phyloP scores from a whole-genome alignment of 2,329 filamentous ascomycete genomes.

The Cladosporium cucumerinum region DNA sequence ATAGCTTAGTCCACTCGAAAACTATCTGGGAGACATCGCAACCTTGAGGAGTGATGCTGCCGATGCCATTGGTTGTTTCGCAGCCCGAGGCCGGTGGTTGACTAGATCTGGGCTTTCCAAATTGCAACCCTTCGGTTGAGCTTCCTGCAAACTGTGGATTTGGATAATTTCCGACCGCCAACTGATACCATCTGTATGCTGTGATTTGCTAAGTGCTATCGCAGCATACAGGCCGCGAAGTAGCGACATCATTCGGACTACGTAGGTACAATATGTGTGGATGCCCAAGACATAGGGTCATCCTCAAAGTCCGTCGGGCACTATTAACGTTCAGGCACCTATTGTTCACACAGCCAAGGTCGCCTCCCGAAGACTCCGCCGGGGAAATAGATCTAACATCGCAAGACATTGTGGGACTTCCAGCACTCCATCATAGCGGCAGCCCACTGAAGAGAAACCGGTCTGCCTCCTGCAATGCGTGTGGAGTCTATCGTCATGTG shows the following conservation, averaged over 20 bases:
- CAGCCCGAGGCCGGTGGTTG: neutral
- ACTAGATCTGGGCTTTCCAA: neutral
- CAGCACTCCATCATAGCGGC: neutral
- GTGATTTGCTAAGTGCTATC: neutral
- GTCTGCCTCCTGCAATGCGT: neutral
- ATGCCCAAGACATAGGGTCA: neutral
- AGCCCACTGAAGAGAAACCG: neutral
- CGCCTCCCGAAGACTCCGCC: neutral
- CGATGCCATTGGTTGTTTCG: no score
- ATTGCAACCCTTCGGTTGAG: neutral
- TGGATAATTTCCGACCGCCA: neutral
- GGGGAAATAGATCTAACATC: neutral
- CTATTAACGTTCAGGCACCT: neutral
- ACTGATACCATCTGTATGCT: neutral
- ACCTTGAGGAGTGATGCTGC: no score
- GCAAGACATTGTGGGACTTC: neutral
- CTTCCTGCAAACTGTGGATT: neutral
- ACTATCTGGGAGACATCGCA: no score
- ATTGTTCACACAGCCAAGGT: neutral
- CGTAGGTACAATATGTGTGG: neutral
- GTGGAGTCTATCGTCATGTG: neutral
- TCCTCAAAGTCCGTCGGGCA: neutral
- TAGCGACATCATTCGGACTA: neutral
- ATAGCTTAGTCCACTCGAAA: neutral
- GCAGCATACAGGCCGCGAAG: no score